Evolutionary conservation across 331 rosid genomes (phyloP).

Genomic region (Arachis monticola): DNA sequence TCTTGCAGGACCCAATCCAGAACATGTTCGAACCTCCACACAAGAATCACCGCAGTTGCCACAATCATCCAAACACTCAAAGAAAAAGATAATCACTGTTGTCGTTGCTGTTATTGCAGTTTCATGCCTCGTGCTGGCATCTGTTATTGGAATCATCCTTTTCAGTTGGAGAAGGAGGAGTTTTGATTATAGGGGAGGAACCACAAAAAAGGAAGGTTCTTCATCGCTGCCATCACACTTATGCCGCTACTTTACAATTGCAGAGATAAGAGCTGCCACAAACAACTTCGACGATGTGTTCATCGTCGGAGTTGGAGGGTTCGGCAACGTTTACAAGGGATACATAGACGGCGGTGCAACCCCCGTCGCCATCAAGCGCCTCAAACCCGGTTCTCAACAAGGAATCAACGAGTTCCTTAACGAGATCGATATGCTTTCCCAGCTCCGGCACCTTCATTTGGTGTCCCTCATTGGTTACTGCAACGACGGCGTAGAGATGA

Average conservation of each 20-base stretch:
- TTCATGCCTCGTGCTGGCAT: too few relatives aligned
- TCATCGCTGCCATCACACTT: too few relatives aligned
- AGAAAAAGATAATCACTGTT: background rate
- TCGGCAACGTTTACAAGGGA: constrained; percentile 50
- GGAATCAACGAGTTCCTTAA: background rate
- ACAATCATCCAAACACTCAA: background rate
- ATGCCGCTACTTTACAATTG: constrained; percentile 24
- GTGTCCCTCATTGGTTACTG: constrained; percentile 1
- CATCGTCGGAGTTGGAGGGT: constrained; percentile 43
- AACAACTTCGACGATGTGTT: constrained; percentile 15
- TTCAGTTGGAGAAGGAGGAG: too few relatives aligned
- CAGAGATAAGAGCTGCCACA: constrained; percentile 39
- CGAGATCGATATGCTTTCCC: constrained; percentile 2
- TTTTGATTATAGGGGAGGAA: too few relatives aligned
- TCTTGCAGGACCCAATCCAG: constrained; percentile 31
- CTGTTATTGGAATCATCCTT: too few relatives aligned
- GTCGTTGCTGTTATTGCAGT: too few relatives aligned
- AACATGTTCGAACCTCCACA: background rate
- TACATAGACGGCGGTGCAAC: background rate
- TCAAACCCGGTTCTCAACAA: background rate
- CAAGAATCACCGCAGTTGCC: too few relatives aligned
- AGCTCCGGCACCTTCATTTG: constrained; percentile 1
- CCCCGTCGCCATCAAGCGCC: background rate
- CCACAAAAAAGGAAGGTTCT: too few relatives aligned
- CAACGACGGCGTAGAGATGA: constrained; percentile 9